Base-by-base conservation (phyloP, 2,329 filamentous ascomycete species). In the Calonectria naviculata region DNA sequence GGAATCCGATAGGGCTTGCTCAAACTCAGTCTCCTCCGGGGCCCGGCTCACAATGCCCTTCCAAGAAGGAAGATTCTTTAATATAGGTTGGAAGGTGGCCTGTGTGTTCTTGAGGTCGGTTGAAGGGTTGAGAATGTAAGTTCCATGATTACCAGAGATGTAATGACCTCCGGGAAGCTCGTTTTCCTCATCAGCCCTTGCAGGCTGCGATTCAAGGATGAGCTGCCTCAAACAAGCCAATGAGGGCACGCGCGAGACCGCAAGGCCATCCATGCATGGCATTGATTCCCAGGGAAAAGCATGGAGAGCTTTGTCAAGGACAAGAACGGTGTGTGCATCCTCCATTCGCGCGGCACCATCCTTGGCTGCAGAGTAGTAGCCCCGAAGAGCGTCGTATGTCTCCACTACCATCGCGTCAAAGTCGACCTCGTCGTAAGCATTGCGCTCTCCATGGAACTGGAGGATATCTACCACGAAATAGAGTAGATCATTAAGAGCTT, bases 401-500 rank as follows among this genome's bases (percentile, higher is more conserved):
- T 98, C 95, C 44, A 98, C 89, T 6, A 95, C 91, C 90, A 99
- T 97, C 75, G 89, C 85, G 74, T 99, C 97, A 80, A 98, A 97
- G 82, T 98, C 96, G 73, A 99, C 94, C 84, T 99, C 97, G 77
- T 99, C 97, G 83, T 98, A 98, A 0, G 97, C 97, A 80, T 98
- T 99, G 58, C 92, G 90, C 84, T 99, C 97, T 19, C 97, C 97
- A 76, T 98, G 94, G 82, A 99, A 98, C 81, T 98, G 97, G 3
- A 99, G 87, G 63, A 98, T 95, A 78, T 99, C 97, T 7, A 99
- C 93, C 1, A 98, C 94, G 80, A 98, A 98, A 84, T 98, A 98
- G 4, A 99, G 89, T 31, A 99, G 86, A 80, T 99, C 97, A 75
- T 93, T 95, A n/a, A 99, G 85, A 0, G 93, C 91, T 78, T 98